Evolutionary conservation across 306 rosid genomes (phyloP), one percentile per base, ranked within the genome.

Genomic region (Spatholobus suberectus): DNA sequence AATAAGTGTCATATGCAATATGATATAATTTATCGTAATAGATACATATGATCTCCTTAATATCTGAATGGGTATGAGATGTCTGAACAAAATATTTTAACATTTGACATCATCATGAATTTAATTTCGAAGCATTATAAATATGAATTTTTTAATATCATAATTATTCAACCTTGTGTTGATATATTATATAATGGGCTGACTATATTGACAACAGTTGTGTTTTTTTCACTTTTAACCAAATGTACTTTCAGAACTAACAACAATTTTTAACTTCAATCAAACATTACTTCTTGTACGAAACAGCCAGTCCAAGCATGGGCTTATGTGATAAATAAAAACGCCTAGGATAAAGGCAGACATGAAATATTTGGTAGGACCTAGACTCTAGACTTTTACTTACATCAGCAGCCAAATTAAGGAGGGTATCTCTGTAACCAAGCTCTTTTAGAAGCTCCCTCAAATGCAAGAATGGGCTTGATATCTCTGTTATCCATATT

Each of bases 401-500:
- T 82, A 93, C 98, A 75, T 95, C 98, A 7, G 91, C 97, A 15
- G 84, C 85, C 79, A 95, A 85, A 86, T 92, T 90, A 68, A 95
- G 86, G 49, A 82, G 90, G 6, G 94, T 90, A 37, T 92, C 96
- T 78, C 70, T 90, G n/a, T 85, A 88, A 29, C 97, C 97, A 63
- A 93, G 87, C 78, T 95, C 99, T 85, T 95, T 95, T 38, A 95
- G 90, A 68, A 89, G 65, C 80, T 89, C 97, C 79, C 99, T 89
- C 38, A 90, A 71, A 83, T 95, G 99, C 76, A 95, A 91, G 54
- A 92, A 93, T 44, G 99, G 99, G 80, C 97, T 93, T 13, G 99
- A 95, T 76, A 95, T 34, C 84, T 95, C 99, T 41, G 98, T 90
- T 59, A 95, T 81, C 94, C 96, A 95, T 46, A 89, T 10, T 59